Base-by-base conservation (phyloP, 2,329 filamentous ascomycete species). In the Penicillium sp. region DNA sequence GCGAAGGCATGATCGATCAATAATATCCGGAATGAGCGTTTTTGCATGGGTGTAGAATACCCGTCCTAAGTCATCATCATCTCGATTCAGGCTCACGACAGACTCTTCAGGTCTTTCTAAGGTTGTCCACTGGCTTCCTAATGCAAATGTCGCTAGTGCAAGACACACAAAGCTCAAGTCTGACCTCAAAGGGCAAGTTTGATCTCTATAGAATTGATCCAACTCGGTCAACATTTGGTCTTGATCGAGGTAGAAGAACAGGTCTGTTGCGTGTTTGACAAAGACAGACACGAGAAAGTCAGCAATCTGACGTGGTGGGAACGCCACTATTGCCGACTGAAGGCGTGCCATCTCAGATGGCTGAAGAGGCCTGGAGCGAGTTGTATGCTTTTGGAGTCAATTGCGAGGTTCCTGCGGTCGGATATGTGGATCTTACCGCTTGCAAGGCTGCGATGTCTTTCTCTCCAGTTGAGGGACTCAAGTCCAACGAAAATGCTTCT, bases 101-200 rank as follows among this genome's bases (percentile, higher is more conserved):
- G 18, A 55, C 43, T 16, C 55, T 4, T 64, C 61, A 0, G 67
- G 67, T 41, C 57, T 61, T 32, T 68, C 68, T 5, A 74, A 52
- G 0, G 63, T 58, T 1, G 70, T 70, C 66, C 69, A 73, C 29
- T 74, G 72, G 31, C 71, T 72, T 0, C 69, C 70, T 5, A 73
- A 52, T 0, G 70, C 71, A 16, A 62, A 59, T 10, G 46, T 45
- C 21, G 58, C 58, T 47, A 62, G 46, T 14, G 43, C 54, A 16
- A 62, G 46, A 42, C 60, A 59, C 1, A 62, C 45, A 45, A 62
- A 62, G 18, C 48, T 51, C n/a, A 52, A 38, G 31, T 62, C 56
- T 16, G 38, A 50, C 13, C 59, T 53, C 36, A 61, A 34, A 4
- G 50, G 21, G 3, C 55, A 61, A 6, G 5, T 34, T 5, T 40